Conservation (phyloP, 805 yeast species). For the Candida vartiovaarae region DNA sequence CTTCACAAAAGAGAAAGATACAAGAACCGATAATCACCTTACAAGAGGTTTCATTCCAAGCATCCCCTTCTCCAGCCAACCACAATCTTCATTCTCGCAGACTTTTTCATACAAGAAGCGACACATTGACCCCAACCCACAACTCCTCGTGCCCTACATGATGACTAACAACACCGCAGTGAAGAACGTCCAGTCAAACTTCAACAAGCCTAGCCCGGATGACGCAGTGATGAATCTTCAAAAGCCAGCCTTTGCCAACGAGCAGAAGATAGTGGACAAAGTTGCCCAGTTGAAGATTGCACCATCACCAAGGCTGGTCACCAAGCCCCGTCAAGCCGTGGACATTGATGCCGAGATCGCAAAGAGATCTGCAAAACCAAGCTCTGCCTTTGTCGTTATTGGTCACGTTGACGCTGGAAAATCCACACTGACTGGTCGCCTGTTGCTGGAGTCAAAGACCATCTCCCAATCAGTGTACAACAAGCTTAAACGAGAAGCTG, state of each 20-base stretch:
- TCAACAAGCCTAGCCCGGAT: slow-evolving; percentile 75
- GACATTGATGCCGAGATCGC: slow-evolving; percentile 17
- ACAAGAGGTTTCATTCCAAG: slow-evolving; percentile 1
- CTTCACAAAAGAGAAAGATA: not conserved
- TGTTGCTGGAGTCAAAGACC: slow-evolving; percentile 95
- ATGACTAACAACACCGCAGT: slow-evolving; percentile 33
- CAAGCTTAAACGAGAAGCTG: slow-evolving; percentile 97
- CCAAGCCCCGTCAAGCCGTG: slow-evolving; percentile 22
- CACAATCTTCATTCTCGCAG: slow-evolving; percentile 1
- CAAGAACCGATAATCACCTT: slow-evolving; percentile 2
- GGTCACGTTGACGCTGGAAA: slow-evolving; percentile 99
- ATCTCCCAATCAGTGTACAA: slow-evolving; percentile 94
- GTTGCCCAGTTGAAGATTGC: slow-evolving; percentile 12
- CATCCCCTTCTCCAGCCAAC: not conserved
- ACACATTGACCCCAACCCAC: slow-evolving; percentile 17
- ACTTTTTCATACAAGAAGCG: slow-evolving; percentile 16
- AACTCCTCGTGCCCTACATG: slow-evolving; percentile 26
- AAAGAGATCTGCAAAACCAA: slow-evolving; percentile 85
- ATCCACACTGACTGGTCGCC: slow-evolving; percentile 98
- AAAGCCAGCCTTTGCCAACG: slow-evolving; percentile 33
- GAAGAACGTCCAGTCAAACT: slow-evolving; percentile 39
- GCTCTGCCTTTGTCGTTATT: slow-evolving; percentile 97
- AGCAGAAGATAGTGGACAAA: slow-evolving; percentile 23
- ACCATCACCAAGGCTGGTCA: slow-evolving; percentile 15
- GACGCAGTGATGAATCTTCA: slow-evolving; percentile 61